These are phyloP conservation scores for Adansonia rubrostipa DNA, from an alignment of 441 rosid genomes.

Conservation along the genomic window DNA sequence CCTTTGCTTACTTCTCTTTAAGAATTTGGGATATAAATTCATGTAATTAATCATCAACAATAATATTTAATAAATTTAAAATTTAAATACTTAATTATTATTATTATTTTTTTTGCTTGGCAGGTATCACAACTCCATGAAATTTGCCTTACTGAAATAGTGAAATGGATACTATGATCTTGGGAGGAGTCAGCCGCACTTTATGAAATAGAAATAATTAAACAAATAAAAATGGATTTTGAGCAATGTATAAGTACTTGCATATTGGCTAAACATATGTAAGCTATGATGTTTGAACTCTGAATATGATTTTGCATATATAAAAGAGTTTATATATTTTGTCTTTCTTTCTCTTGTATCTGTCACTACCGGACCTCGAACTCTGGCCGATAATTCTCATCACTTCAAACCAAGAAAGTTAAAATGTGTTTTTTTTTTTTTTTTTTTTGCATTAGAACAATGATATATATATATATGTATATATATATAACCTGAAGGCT, in stretches of 20 bases:
- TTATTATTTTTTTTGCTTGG: neutral
- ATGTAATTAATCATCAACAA: too few species aligned
- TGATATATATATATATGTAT: neutral
- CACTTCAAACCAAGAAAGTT: neutral
- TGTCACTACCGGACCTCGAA: neutral
- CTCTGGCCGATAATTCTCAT: neutral
- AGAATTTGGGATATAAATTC: too few species aligned
- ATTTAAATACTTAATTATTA: neutral
- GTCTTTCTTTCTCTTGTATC: neutral
- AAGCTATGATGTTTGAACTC: neutral
- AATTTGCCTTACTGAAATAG: neutral
- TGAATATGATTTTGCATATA: neutral
- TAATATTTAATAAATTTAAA: too few species aligned
- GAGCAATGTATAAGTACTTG: neutral
- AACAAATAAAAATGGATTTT: neutral
- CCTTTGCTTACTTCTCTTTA: too few species aligned
- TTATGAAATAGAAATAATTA: neutral
- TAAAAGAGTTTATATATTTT: neutral
- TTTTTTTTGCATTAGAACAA: neutral
- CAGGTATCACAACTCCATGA: constrained; percentile 26
- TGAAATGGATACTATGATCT: neutral
- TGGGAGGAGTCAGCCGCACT: neutral
- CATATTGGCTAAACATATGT: neutral
- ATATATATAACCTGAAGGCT: too few species aligned
- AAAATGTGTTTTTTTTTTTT: too few species aligned